Percentiles rank a stretch among this genome's conserved stretches.
phyloP scores from a whole-genome alignment of 371 early-diverging fungal species.

The Rhizopus delemar region DNA sequence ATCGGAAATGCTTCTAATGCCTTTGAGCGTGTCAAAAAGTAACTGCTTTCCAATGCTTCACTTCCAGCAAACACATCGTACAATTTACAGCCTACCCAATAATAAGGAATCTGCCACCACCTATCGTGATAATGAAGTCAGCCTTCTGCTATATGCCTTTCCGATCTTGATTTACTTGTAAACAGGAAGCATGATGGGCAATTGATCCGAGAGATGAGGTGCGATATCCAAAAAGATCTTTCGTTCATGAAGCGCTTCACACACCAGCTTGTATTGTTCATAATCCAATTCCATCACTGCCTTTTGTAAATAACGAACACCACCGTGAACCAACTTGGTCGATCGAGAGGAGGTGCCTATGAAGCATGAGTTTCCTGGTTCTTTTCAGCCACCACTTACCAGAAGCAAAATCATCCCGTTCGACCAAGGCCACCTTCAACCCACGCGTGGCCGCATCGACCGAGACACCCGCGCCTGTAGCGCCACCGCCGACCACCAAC shows the following conservation, averaged over 20 bases:
- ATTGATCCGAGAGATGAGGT: slow-evolving; percentile 92
- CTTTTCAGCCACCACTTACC: slow-evolving; percentile 43
- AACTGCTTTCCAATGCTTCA: slow-evolving; percentile 83
- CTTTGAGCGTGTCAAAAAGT: slow-evolving; percentile 83
- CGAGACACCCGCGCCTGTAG: slow-evolving; percentile 96
- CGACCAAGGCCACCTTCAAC: slow-evolving; percentile 95
- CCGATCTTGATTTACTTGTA: slow-evolving; percentile 65
- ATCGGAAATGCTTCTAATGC: slow-evolving; percentile 95
- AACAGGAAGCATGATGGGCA: slow-evolving; percentile 96
- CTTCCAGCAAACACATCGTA: slow-evolving; percentile 95
- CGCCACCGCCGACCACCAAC: slow-evolving; percentile 97
- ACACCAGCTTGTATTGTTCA: slow-evolving; percentile 96
- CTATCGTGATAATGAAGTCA: slow-evolving; percentile 33
- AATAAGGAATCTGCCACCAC: slow-evolving; percentile 97
- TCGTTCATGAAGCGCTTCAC: slow-evolving; percentile 97
- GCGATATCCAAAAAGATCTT: slow-evolving; percentile 93
- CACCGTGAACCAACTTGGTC: slow-evolving; percentile 99
- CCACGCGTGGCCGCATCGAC: slow-evolving; percentile 98
- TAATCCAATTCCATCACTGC: slow-evolving; percentile 94
- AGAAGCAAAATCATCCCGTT: slow-evolving; percentile 95
- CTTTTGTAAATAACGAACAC: slow-evolving; percentile 99
- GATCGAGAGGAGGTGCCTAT: slow-evolving; percentile 92
- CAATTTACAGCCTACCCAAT: slow-evolving; percentile 94
- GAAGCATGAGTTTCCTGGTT: neutral
- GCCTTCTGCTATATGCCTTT: slow-evolving; percentile 3